Evolutionary conservation across 2,329 filamentous ascomycete species (phyloP), one percentile per base, ranked within the genome.

Genomic region (Gnomoniopsis sp.): DNA sequence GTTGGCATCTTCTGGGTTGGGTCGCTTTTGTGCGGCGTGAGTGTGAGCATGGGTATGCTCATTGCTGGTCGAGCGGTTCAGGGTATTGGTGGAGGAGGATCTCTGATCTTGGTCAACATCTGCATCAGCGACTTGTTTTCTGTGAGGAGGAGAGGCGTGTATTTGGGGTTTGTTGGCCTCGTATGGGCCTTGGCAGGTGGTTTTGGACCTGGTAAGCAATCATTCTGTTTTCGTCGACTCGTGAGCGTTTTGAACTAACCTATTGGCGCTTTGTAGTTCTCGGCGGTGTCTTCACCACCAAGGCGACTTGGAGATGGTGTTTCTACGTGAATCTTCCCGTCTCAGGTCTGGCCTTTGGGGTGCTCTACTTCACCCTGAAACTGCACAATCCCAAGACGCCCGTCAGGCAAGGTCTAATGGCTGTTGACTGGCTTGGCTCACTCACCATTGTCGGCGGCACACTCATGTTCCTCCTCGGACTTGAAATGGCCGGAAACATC

Each of bases 391-490:
- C 88, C 0, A 79, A 78, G 38, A 90, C 88, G 0, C 82, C 86
- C 0, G 70, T 90, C 2, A 72, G 75, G 59, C 75, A 83, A 43
- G 88, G 88, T 0, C 72, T 90, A 10, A 83, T 82, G 61, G 84
- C 84, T 0, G 76, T 85, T 22, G 82, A 85, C 66, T 85, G 82
- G 81, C 61, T 75, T 6, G 89, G 89, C 1, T 85, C 82, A 1
- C 55, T 88, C 12, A 75, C 82, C 2, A 81, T 91, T 61, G 77
- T 90, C 7, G 84, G 83, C 26, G 84, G 81, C 4, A 86, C 84
- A 0, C 71, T 90, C 49, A 89, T 91, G 85, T 72, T 91, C 19
- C 78, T 91, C 1, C 78, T 90, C 15, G 88, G 86, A 2, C 78
- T 92, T 22, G 84, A 90, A 63, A 85, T 88, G 54, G 89, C 88